Evolutionary conservation across 257 asterid species (phyloP).

Genomic region (Apocynum venetum): DNA sequence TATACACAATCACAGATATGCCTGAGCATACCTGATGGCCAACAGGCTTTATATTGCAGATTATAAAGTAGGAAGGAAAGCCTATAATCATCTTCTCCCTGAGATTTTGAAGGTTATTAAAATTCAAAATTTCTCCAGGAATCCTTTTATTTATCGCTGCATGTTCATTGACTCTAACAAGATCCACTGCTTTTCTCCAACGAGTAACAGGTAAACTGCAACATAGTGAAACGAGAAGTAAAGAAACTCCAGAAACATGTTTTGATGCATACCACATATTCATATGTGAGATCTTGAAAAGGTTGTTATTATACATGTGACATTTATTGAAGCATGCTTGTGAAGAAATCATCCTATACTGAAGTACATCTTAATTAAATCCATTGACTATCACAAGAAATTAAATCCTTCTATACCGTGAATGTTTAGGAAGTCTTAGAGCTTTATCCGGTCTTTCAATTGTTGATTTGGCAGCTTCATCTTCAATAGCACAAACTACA

Average conservation of each 20-base stretch:
- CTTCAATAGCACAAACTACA: conserved; percentile 49
- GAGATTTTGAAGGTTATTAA: conserved; percentile 45
- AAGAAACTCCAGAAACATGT: conserved; percentile 3
- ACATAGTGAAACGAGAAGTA: conserved; percentile 6
- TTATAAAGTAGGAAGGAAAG: conserved; percentile 52
- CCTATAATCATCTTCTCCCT: conserved; percentile 46
- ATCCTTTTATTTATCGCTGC: conserved; percentile 45
- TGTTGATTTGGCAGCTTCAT: conserved; percentile 39
- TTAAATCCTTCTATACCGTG: conserved; percentile 36
- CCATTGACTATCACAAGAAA: neutral
- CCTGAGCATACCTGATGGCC: conserved; percentile 64
- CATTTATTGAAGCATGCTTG: neutral
- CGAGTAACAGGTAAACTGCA: conserved; percentile 64
- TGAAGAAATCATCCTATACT: neutral
- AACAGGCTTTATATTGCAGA: conserved; percentile 66
- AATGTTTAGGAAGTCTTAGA: conserved; percentile 39
- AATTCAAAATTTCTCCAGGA: conserved; percentile 52
- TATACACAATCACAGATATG: conserved; percentile 9
- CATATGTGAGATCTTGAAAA: neutral
- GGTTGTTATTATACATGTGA: neutral
- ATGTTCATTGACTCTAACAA: conserved; percentile 65
- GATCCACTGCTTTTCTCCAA: conserved; percentile 82
- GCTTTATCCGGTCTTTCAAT: conserved; percentile 42
- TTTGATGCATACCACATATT: neutral
- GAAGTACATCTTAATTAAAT: conserved; percentile 7